Evolutionary conservation across 2,329 filamentous ascomycete species (phyloP).

Genomic region (Colletotrichum costaricense): DNA sequence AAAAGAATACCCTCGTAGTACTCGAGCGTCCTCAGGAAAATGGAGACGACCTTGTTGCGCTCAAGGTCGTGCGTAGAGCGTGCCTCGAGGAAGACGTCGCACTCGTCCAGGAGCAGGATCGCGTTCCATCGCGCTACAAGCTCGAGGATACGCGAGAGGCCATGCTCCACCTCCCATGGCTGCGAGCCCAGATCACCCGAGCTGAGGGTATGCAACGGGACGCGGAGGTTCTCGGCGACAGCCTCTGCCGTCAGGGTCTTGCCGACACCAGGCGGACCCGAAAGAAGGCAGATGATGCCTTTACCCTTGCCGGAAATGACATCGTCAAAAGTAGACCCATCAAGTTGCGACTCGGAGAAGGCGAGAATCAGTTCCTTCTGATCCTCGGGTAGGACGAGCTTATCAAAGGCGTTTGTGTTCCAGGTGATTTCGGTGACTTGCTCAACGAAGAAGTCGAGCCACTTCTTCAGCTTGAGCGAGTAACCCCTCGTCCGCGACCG

Average conservation of each 20-base stretch:
- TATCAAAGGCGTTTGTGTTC: slow-evolving; percentile 60
- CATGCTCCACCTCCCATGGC: slow-evolving; percentile 71
- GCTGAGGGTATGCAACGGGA: slow-evolving; percentile 62
- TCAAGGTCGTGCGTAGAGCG: slow-evolving; percentile 47
- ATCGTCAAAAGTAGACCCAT: slow-evolving; percentile 60
- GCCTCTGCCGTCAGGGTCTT: slow-evolving; percentile 62
- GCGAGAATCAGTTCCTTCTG: slow-evolving; percentile 64
- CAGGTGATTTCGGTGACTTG: slow-evolving; percentile 57
- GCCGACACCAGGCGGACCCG: slow-evolving; percentile 60
- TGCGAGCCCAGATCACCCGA: slow-evolving; percentile 79
- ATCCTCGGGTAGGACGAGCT: slow-evolving; percentile 59
- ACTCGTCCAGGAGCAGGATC: slow-evolving; percentile 52
- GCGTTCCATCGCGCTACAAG: slow-evolving; percentile 69
- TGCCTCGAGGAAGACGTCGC: slow-evolving; percentile 57
- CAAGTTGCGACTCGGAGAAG: slow-evolving; percentile 60
- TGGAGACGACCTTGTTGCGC: slow-evolving; percentile 48
- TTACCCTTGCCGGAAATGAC: slow-evolving; percentile 64
- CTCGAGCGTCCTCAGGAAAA: slow-evolving; percentile 57
- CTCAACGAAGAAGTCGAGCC: slow-evolving; percentile 62
- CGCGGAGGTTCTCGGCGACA: slow-evolving; percentile 60
- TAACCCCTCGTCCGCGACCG: slow-evolving; percentile 56
- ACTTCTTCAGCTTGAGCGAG: slow-evolving; percentile 58
- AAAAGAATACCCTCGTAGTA: slow-evolving; percentile 62
- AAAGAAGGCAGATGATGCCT: slow-evolving; percentile 61
- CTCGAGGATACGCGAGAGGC: slow-evolving; percentile 66